phyloP scores from a whole-genome alignment of 768 basidiomycete genomes.

The Collybia mongolica region DNA sequence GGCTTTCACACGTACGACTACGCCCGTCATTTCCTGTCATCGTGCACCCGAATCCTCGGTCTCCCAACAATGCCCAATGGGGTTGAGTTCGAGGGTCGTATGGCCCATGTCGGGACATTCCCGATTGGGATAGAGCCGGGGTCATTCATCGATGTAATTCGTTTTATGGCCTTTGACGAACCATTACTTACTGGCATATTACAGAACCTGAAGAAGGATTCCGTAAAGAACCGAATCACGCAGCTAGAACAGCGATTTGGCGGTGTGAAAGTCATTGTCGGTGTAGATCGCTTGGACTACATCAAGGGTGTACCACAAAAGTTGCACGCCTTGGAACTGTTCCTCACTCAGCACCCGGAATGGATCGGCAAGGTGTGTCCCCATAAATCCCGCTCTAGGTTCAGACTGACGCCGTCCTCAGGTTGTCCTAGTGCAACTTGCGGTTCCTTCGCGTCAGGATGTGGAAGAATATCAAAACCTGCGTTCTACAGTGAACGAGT shows the following conservation, averaged over 20 bases:
- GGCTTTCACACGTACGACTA: slow-evolving; percentile 99
- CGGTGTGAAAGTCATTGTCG: slow-evolving; percentile 96
- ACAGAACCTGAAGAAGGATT: slow-evolving; percentile 76
- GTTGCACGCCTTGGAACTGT: slow-evolving; percentile 92
- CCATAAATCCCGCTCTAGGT: background rate
- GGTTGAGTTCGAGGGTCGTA: slow-evolving; percentile 91
- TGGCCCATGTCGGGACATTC: slow-evolving; percentile 97
- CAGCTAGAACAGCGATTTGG: slow-evolving; percentile 88
- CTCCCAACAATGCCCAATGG: slow-evolving; percentile 98
- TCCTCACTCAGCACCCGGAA: slow-evolving; percentile 96
- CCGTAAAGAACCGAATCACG: slow-evolving; percentile 78
- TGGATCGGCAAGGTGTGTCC: slow-evolving; percentile 90
- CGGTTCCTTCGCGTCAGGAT: slow-evolving; percentile 96
- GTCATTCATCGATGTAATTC: slow-evolving; percentile 77
- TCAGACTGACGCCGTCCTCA: slow-evolving; percentile 23
- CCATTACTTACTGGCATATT: slow-evolving; percentile 6
- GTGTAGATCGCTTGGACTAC: slow-evolving; percentile 97
- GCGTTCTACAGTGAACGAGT: slow-evolving; percentile 92
- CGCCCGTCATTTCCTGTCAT: slow-evolving; percentile 98
- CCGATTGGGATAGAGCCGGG: slow-evolving; percentile 97
- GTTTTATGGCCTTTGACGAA: background rate
- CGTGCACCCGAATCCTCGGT: slow-evolving; percentile 93
- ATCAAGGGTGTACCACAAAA: slow-evolving; percentile 99
- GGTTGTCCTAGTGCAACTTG: slow-evolving; percentile 96
- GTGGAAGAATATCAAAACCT: slow-evolving; percentile 99